Evolutionary conservation across 169 alveolate species (phyloP), one percentile per base, ranked within the genome.

Genomic region (Blepharisma undulans): DNA sequence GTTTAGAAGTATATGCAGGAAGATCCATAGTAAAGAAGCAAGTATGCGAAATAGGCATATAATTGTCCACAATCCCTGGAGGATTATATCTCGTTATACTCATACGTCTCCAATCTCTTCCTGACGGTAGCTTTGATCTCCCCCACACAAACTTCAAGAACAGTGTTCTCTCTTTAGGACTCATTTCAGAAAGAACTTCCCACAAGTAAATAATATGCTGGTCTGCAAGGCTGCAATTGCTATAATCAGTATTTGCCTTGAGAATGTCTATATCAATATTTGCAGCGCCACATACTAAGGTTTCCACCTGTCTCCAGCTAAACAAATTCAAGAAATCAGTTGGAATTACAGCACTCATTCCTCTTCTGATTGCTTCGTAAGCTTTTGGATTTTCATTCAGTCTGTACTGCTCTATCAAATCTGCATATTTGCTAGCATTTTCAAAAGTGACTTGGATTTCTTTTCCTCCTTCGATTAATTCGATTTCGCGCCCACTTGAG

Each of bases 131-230:
- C 92, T 98, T 96, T 71, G 97, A 92, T 84, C 99, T 96, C n/a
- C 99, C 99, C 98, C 98, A 98, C 22, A 97, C 98, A 87, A 98
- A 98, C 77, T 98, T 96, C 59, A 98, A 90, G 90, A 95, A 98
- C 88, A 94, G 91, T 59, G 95, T 94, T 91, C 97, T 96, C 86
- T 98, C 98, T 48, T 94, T 95, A 4, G 94, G 93, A 12, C 96
- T 72, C 88, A 98, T 94, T 48, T 94, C 96, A 59, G 93, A 96
- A 21, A 98, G 72, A 22, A 97, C 95, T 89, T 96, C 97, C 99
- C 99, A 98, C 96, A 98, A 97, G 14, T n/a, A 30, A 18, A 22
- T 22, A n/a, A 87, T 87, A 19, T 14, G 60, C 32, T 74, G 29
- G 29, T 74, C 86, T 8, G 27, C 14, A 22, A 18, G 76, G 21